Base-by-base conservation (phyloP, 139 green algal species). In the Mesostigma viride region DNA sequence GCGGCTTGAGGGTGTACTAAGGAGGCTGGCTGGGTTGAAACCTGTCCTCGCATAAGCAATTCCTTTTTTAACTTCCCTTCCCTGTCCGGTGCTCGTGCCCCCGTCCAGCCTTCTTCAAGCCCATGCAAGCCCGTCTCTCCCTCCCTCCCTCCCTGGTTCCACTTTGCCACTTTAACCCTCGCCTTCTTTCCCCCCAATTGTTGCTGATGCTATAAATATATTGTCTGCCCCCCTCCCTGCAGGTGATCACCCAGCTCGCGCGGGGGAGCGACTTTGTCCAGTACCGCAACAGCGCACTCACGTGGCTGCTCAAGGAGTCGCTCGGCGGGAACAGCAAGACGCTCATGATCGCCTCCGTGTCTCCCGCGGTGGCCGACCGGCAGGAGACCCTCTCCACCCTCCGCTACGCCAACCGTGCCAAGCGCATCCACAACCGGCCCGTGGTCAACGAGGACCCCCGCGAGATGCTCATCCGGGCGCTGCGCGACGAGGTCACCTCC, bases 371-470 rank as follows among this genome's bases (percentile, higher is more conserved):
- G 20, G 51, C 35, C 26, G 30, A 67, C 36, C 22, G 65, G 36
- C 20, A 35, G 11, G 68, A 61, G 45, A 64, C 44, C n/a, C 1
- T 68, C n/a, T 58, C 8, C 35, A 67, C 60, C n/a, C 59, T 51
- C 58, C 78, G 85, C 31, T 96, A 95, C 58, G 89, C 90, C 17
- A 86, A 88, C 60, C 84, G 88, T 0, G 90, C 90, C 1, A 78
- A 88, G 33, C 84, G 86, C 72, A 96, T 96, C 74, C 81, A 83
- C 61, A 96, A 95, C 83, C 93, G 89, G 76, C 89, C 90, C 20
- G 79, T 88, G 3, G 82, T 96, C 22, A 95, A 96, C 69, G 73
- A 88, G 1, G 89, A 96, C 79, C 88, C 88, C 1, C 71, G 45
- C 31, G 53, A 70, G 20, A 35, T 28, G 28, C 28, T 28, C 14